Percentiles rank a stretch among this genome's conserved stretches.
Conservation (phyloP, 2,329 filamentous ascomycete genomes). For the Diaporthe humulicola region DNA sequence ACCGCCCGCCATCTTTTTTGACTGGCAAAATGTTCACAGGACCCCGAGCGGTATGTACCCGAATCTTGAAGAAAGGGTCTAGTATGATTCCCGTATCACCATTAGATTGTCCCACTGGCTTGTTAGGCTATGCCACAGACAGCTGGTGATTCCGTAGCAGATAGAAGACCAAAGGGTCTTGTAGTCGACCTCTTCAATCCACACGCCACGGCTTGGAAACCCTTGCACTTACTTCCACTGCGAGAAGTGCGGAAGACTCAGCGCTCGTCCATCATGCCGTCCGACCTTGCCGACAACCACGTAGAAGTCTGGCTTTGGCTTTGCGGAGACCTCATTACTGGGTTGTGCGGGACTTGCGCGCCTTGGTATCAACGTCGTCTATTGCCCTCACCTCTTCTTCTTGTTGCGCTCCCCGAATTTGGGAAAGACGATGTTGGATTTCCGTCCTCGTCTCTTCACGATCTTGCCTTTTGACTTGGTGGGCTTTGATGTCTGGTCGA, state of each 20-base stretch:
- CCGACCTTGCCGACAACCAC: background rate
- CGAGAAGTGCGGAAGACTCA: background rate
- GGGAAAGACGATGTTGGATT: constrained; percentile 70
- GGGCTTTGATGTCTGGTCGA: constrained; percentile 60
- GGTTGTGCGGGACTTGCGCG: background rate
- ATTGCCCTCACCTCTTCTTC: constrained; percentile 55
- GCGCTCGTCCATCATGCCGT: background rate
- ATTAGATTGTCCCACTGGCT: background rate
- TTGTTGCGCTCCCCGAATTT: constrained; percentile 67
- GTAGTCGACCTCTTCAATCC: background rate
- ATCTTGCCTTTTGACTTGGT: constrained; percentile 61
- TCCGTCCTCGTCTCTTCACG: constrained; percentile 69
- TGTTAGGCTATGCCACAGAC: background rate
- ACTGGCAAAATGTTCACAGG: constrained; percentile 9
- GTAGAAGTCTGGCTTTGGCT: background rate
- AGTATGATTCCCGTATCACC: background rate
- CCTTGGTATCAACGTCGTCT: constrained; percentile 1
- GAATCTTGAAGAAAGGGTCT: background rate
- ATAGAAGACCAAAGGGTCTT: background rate
- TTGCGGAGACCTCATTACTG: background rate
- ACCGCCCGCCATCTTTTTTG: constrained; percentile 16
- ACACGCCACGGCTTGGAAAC: background rate
- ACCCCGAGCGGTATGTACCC: background rate
- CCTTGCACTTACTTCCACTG: background rate
- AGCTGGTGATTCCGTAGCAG: background rate